Conservation (phyloP, 768 basidiomycete genomes). For the Dacryopinax primogenitus region DNA sequence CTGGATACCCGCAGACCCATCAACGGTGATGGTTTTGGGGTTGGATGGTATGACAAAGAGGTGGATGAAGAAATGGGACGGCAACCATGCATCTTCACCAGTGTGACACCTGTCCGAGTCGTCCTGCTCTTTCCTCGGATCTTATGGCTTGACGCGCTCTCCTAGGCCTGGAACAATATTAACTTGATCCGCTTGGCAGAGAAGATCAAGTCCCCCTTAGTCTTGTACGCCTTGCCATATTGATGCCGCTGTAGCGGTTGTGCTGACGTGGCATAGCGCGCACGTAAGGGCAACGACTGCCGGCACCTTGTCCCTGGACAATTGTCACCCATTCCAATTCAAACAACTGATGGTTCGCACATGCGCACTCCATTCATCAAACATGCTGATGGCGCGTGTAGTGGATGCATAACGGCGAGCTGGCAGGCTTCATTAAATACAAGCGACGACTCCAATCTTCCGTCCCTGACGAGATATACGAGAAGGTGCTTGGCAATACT, state of each 20-base stretch:
- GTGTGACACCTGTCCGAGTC: slow-evolving; percentile 70
- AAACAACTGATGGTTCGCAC: slow-evolving; percentile 75
- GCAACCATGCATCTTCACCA: slow-evolving; percentile 92
- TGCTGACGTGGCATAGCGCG: slow-evolving; percentile 32
- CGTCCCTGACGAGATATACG: slow-evolving; percentile 72
- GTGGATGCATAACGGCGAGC: slow-evolving; percentile 98
- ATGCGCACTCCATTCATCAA: slow-evolving; percentile 15
- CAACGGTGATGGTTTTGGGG: slow-evolving; percentile 93
- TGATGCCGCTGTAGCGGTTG: not conserved
- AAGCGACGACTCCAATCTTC: slow-evolving; percentile 67
- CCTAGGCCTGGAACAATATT: slow-evolving; percentile 88
- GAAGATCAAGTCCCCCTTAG: slow-evolving; percentile 90
- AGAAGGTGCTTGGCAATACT: slow-evolving; percentile 84
- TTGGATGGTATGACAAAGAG: slow-evolving; percentile 90
- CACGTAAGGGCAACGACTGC: slow-evolving; percentile 92
- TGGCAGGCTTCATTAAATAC: slow-evolving; percentile 66
- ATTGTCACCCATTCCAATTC: slow-evolving; percentile 89
- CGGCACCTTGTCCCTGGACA: slow-evolving; percentile 80
- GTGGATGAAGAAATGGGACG: slow-evolving; percentile 69
- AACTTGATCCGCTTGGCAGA: slow-evolving; percentile 90
- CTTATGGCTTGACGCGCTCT: not conserved
- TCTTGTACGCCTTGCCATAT: slow-evolving; percentile 51
- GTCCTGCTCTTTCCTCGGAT: not conserved
- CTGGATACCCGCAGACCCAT: slow-evolving; percentile 72
- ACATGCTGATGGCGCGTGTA: slow-evolving; percentile 23